Percentiles rank a stretch among this genome's conserved stretches.
Evolutionary conservation across 495 filamentous ascomycete genomes (phyloP).

Genomic region (Elaphomyces granulatus): DNA sequence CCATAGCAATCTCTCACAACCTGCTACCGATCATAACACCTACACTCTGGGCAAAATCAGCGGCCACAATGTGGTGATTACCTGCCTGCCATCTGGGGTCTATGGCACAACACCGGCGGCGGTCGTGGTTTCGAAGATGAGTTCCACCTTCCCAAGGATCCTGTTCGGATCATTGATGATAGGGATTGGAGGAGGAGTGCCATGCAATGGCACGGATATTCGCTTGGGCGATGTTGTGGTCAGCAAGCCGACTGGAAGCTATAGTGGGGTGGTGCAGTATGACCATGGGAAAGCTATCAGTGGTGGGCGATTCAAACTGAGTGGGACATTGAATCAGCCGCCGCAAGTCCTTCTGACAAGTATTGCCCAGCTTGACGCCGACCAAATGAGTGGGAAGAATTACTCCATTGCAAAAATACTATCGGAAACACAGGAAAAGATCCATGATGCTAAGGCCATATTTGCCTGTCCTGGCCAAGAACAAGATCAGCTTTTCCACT

Average conservation of each 20-base stretch:
- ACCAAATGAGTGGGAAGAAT: slow-evolving; percentile 5
- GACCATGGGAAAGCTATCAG: slow-evolving; percentile 21
- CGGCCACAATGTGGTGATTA: slow-evolving; percentile 21
- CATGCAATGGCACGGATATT: slow-evolving; percentile 19
- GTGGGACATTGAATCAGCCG: slow-evolving; percentile 19
- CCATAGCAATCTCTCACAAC: slow-evolving; percentile 8
- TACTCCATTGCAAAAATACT: background rate
- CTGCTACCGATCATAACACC: slow-evolving; percentile 18
- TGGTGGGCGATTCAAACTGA: slow-evolving; percentile 16
- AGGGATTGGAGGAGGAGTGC: slow-evolving; percentile 23
- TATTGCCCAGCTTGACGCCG: slow-evolving; percentile 9
- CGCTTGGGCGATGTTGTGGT: slow-evolving; percentile 33
- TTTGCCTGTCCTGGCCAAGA: slow-evolving; percentile 7
- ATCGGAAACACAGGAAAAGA: slow-evolving; percentile 5
- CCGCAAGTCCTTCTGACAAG: slow-evolving; percentile 14
- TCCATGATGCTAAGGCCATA: slow-evolving; percentile 7
- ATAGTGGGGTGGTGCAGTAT: slow-evolving; percentile 29
- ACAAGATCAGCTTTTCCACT: slow-evolving; percentile 13
- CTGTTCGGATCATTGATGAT: slow-evolving; percentile 29
- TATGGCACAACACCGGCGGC: slow-evolving; percentile 13
- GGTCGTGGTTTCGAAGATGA: slow-evolving; percentile 20
- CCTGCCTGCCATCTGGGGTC: slow-evolving; percentile 14
- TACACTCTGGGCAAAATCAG: slow-evolving; percentile 23
- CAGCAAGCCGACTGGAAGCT: slow-evolving; percentile 16
- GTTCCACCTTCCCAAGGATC: slow-evolving; percentile 19